A percentile compares a stretch with the other conserved stretches of the same genome.
phyloP scores from a whole-genome alignment of 106 monocot genomes.

The Dendrobium officinale region DNA sequence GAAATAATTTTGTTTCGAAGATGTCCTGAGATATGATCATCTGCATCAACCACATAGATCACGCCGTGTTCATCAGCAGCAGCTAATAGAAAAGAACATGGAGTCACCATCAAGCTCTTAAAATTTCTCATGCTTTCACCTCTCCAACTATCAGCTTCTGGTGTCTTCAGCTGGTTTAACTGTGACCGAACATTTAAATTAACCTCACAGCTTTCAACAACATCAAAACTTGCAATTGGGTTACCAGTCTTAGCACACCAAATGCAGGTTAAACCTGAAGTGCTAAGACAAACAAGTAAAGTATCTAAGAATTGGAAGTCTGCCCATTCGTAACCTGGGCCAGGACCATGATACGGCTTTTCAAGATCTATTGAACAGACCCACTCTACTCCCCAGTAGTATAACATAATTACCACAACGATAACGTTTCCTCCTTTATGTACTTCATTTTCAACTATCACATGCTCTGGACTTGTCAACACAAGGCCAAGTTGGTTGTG shows the following conservation, averaged over 20 bases:
- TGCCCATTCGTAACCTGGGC: conserved; percentile 44
- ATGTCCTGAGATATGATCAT: conserved; percentile 37
- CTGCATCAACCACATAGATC: conserved; percentile 42
- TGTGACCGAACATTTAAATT: conserved; percentile 8
- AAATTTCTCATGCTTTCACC: conserved; percentile 24
- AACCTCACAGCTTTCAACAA: conserved; percentile 21
- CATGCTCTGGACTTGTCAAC: conserved; percentile 27
- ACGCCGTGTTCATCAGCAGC: conserved; percentile 62
- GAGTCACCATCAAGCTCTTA: conserved; percentile 48
- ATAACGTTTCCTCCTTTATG: conserved; percentile 12
- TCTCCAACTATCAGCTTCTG: conserved; percentile 6
- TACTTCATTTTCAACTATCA: conserved; percentile 5
- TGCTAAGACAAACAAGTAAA: conserved; percentile 64
- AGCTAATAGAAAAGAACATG: conserved; percentile 46
- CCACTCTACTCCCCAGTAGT: conserved; percentile 78
- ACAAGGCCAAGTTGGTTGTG: conserved; percentile 59
- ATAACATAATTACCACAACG: conserved; percentile 54
- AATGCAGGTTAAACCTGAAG: conserved; percentile 53
- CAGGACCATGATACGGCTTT: conserved; percentile 19
- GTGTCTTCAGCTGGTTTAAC: neutral
- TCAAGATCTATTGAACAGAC: conserved; percentile 50
- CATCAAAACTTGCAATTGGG: conserved; percentile 32
- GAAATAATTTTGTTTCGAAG: conserved; percentile 1
- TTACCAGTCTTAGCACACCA: conserved; percentile 48
- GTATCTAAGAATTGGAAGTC: conserved; percentile 67